A percentile compares a stretch with the other conserved stretches of the same genome.
Evolutionary conservation across 306 rosid species (phyloP).

Genomic region (Acacia crassicarpa): DNA sequence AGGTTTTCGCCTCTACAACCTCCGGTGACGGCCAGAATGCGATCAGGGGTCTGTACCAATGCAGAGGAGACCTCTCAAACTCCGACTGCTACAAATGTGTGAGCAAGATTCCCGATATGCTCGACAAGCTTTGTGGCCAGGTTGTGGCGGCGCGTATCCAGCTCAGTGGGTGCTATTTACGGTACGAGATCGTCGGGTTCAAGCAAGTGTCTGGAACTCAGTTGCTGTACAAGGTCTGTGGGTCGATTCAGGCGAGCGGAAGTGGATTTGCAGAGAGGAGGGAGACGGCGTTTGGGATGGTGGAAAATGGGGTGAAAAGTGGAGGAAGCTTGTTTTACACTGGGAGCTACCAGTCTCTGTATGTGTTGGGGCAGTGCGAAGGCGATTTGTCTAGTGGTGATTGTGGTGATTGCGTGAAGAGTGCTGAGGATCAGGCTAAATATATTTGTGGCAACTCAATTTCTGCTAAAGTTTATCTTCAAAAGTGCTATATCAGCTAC

Average conservation of each 20-base stretch:
- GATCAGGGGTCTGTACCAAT: constrained; percentile 68
- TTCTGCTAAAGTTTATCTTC: constrained; percentile 79
- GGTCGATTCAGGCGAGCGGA: constrained; percentile 43
- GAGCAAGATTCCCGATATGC: constrained; percentile 43
- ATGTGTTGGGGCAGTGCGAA: constrained; percentile 89
- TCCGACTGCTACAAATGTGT: constrained; percentile 67
- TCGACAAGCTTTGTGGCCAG: constrained; percentile 51
- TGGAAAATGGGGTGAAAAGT: constrained; percentile 59
- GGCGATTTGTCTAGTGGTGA: constrained; percentile 68
- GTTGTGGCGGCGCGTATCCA: constrained; percentile 75
- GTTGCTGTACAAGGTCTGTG: constrained; percentile 65
- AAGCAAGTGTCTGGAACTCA: constrained; percentile 51
- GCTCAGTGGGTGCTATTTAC: constrained; percentile 73
- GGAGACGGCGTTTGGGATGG: constrained; percentile 65
- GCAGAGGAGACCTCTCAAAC: constrained; percentile 80
- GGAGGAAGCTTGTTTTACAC: constrained; percentile 65
- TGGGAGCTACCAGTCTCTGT: constrained; percentile 64
- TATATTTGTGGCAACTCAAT: constrained; percentile 54
- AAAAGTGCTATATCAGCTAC: constrained; percentile 72
- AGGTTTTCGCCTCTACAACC: constrained; percentile 56
- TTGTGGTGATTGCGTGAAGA: constrained; percentile 69
- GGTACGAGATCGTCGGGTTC: constrained; percentile 74
- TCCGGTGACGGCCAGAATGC: constrained; percentile 50
- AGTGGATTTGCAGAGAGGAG: constrained; percentile 62
- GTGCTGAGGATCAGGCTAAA: constrained; percentile 57